phyloP scores from a whole-genome alignment of 768 basidiomycete species.

The Lactifluus subvellereus region DNA sequence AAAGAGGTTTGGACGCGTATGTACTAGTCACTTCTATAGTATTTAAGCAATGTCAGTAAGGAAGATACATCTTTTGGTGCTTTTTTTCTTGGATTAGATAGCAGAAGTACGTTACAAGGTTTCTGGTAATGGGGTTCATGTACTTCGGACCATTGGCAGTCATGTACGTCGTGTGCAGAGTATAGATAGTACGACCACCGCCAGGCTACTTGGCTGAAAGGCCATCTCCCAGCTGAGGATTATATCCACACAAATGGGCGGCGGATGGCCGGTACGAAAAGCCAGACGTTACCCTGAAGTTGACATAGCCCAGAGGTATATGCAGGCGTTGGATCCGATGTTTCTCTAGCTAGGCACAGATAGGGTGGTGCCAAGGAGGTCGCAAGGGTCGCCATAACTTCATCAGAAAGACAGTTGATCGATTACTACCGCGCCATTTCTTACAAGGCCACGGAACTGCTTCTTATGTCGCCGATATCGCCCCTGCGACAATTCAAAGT shows the following conservation, averaged over 20 bases:
- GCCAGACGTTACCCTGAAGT: neutral
- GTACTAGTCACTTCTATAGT: neutral
- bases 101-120: too few species aligned
- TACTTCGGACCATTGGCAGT: too few species aligned
- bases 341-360: neutral
- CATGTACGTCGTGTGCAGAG: too few species aligned
- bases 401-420: conserved; percentile 26
- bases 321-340: neutral
- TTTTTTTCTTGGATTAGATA: neutral
- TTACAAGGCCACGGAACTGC: conserved; percentile 44
- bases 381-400: neutral
- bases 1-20: neutral
- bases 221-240: neutral
- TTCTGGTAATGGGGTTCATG: too few species aligned
- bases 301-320: neutral
- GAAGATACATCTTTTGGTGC: too few species aligned
- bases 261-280: neutral
- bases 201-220: neutral
- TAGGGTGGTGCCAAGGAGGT: neutral
- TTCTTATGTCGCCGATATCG: conserved; percentile 39
- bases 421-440: conserved; percentile 37
- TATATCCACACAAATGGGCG: neutral
- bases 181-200: too few species aligned
- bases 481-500: conserved; percentile 44
- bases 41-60: too few species aligned